A percentile compares a stretch with the other conserved stretches of the same genome.
phyloP scores from a whole-genome alignment of 208 protist species.

The Wallacemonas sp. region DNA sequence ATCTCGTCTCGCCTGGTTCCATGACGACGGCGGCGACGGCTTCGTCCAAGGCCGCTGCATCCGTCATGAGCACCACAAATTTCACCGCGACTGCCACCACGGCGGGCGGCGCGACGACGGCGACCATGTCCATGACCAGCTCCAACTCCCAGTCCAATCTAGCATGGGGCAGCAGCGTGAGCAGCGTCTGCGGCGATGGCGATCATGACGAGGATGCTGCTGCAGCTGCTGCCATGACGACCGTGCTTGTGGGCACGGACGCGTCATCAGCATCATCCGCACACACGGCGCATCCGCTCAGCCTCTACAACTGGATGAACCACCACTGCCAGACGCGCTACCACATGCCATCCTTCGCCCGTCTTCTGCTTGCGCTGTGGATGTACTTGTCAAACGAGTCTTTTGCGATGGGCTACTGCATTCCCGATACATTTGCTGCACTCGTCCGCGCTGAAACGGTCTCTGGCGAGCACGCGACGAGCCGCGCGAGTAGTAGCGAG shows the following conservation, averaged over 20 bases:
- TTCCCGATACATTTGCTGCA: slow-evolving; percentile 47
- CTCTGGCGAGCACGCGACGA: slow-evolving; percentile 7
- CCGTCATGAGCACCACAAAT: not conserved
- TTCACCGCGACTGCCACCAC: slow-evolving; percentile 9
- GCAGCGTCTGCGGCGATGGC: not conserved
- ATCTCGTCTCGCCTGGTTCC: too few species aligned
- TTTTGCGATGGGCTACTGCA: slow-evolving; percentile 48
- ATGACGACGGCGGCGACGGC: not conserved
- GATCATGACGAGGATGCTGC: not conserved
- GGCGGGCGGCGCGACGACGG: not conserved
- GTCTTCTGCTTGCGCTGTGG: slow-evolving; percentile 57
- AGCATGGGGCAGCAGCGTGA: not conserved
- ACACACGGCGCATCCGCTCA: not conserved
- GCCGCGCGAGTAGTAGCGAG: too few species aligned
- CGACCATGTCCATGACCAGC: slow-evolving; percentile 5
- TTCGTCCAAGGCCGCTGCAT: not conserved
- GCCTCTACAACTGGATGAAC: not conserved
- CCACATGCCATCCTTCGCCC: slow-evolving; percentile 13
- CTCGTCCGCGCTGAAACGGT: slow-evolving; percentile 2
- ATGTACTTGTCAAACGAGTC: slow-evolving; percentile 36
- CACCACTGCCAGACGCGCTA: slow-evolving; percentile 4
- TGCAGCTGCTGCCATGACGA: too few species aligned
- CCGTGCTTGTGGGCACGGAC: too few species aligned
- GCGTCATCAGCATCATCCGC: too few species aligned
- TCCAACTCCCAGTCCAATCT: slow-evolving; percentile 5